Evolutionary conservation across 257 asterid genomes (phyloP).

Genomic region (Solanum clarkiae): DNA sequence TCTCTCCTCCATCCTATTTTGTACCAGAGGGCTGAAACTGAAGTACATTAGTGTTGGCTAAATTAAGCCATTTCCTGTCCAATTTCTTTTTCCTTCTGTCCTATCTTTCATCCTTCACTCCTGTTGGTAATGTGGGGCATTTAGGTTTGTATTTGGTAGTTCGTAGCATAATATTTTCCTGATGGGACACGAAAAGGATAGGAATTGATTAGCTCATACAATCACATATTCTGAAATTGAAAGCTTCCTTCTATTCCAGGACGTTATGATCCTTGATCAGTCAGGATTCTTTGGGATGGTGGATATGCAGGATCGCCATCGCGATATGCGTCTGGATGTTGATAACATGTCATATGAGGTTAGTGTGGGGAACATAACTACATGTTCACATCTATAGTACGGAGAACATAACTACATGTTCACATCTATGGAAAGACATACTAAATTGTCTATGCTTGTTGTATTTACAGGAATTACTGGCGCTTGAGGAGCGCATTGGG

Average conservation of each 20-base stretch:
- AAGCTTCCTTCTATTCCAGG: conserved; percentile 9
- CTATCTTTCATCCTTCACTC: no score
- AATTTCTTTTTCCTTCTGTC: no score
- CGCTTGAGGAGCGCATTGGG: conserved; percentile 37
- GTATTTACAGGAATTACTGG: conserved; percentile 24
- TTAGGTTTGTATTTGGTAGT: background rate
- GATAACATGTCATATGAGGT: conserved; percentile 50
- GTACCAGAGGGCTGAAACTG: background rate
- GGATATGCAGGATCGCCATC: conserved; percentile 28
- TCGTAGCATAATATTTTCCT: background rate
- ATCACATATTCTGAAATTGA: background rate
- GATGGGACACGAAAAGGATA: background rate
- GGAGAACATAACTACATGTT: background rate
- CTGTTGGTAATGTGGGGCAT: no score
- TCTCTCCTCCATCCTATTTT: background rate
- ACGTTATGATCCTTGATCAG: conserved; percentile 35
- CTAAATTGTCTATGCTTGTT: background rate
- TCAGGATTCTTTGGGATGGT: conserved; percentile 29
- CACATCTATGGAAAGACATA: background rate
- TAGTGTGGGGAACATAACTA: background rate
- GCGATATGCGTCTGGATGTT: conserved; percentile 46
- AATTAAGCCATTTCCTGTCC: no score
- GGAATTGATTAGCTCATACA: background rate
- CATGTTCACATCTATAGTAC: background rate
- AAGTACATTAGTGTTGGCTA: no score